Evolutionary conservation across 2,329 filamentous ascomycete genomes (phyloP).

Genomic region (Fusarium sp.): DNA sequence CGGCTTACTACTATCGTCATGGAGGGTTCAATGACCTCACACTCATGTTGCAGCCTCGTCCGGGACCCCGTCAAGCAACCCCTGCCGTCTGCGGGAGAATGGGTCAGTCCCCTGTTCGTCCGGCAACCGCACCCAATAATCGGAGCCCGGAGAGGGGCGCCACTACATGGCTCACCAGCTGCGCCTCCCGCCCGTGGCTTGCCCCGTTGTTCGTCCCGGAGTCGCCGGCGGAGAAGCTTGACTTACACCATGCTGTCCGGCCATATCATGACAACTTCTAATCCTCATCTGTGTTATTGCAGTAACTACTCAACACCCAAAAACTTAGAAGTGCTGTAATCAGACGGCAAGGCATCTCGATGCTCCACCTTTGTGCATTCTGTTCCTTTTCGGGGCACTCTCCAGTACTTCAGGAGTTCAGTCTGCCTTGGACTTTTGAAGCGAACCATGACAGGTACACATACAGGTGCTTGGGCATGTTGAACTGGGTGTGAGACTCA

Average conservation of each 20-base stretch:
- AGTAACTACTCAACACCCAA: constrained; percentile 32
- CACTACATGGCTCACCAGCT: constrained; percentile 46
- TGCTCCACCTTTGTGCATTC: constrained; percentile 29
- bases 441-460: constrained; percentile 16
- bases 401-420: constrained; percentile 15
- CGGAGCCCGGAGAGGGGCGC: constrained; percentile 36
- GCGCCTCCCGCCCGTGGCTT: constrained; percentile 51
- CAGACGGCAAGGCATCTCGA: constrained; percentile 27
- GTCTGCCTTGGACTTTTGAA: constrained; percentile 38
- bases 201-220: constrained; percentile 44
- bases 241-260: constrained; percentile 30
- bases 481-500: constrained; percentile 23
- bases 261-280: constrained; percentile 42
- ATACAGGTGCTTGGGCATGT: constrained; percentile 10
- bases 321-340: constrained; percentile 13
- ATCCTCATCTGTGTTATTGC: constrained; percentile 44
- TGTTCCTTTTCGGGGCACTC: constrained; percentile 20
- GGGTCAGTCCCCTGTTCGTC: constrained; percentile 27
- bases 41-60: constrained; percentile 35
- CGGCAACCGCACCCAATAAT: constrained; percentile 34
- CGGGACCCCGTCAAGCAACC: constrained; percentile 12
- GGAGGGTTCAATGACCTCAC: constrained; percentile 45
- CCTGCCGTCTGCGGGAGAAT: constrained; percentile 35
- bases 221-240: constrained; percentile 47
- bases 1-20: constrained; percentile 25